Percentiles rank a stretch among this genome's conserved stretches.
Conservation (phyloP, 805 yeast genomes). For the Hermanozyma aechmeae region DNA sequence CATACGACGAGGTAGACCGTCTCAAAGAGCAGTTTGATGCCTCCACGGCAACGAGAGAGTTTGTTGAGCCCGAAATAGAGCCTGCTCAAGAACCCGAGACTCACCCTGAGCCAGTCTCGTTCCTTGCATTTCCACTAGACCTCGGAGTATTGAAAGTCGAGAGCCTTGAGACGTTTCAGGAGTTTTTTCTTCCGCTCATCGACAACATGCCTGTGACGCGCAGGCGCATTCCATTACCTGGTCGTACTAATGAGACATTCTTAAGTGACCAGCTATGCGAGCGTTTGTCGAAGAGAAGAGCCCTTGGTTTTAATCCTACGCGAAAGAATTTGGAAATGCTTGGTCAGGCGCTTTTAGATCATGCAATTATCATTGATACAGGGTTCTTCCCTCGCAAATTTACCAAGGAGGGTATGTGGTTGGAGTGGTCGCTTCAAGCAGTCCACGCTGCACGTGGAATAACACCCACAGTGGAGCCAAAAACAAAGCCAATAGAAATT, state of each 20-base stretch:
- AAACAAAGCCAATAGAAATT: too few species aligned
- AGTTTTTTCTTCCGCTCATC: slow-evolving; percentile 15
- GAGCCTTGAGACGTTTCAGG: slow-evolving; percentile 11
- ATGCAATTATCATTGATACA: slow-evolving; percentile 21
- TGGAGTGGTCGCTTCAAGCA: slow-evolving; percentile 33
- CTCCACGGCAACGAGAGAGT: slow-evolving; percentile 22
- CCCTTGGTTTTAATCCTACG: slow-evolving; percentile 25
- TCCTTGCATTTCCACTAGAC: slow-evolving; percentile 21
- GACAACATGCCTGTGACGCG: slow-evolving; percentile 14
- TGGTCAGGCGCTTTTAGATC: slow-evolving; percentile 30
- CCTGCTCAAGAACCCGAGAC: neutral
- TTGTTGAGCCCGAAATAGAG: slow-evolving; percentile 3
- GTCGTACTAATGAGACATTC: slow-evolving; percentile 29
- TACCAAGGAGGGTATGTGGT: slow-evolving; percentile 34
- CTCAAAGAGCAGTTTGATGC: slow-evolving; percentile 22
- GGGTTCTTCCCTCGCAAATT: slow-evolving; percentile 27
- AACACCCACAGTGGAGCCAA: too few species aligned
- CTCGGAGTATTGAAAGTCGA: slow-evolving; percentile 16
- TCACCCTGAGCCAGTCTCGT: slow-evolving; percentile 1
- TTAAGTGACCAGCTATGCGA: slow-evolving; percentile 29
- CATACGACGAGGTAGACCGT: slow-evolving; percentile 17
- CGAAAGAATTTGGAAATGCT: slow-evolving; percentile 27
- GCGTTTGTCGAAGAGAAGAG: slow-evolving; percentile 14
- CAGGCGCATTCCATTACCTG: slow-evolving; percentile 30
- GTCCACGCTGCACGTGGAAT: slow-evolving; percentile 3